phyloP scores from a whole-genome alignment of 306 rosid genomes.

The Quercus glauca region DNA sequence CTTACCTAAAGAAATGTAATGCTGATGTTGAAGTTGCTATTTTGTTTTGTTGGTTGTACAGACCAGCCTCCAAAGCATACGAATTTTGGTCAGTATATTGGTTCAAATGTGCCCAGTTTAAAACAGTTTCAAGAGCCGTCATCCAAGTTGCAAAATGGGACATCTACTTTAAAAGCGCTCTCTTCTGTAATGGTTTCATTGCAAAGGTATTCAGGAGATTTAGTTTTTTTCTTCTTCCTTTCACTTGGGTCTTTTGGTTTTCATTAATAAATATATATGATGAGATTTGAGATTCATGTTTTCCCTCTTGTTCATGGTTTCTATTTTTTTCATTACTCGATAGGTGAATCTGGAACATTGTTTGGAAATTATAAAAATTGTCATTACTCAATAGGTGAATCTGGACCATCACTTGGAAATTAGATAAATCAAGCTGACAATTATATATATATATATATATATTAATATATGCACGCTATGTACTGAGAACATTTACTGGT shows the following conservation, averaged over 20 bases:
- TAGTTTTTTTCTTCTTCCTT: neutral
- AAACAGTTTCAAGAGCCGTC: slow-evolving; percentile 47
- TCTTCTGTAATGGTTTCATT: slow-evolving; percentile 68
- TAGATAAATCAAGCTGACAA: neutral
- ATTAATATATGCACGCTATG: neutral
- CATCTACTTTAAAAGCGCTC: slow-evolving; percentile 57
- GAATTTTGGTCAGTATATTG: slow-evolving; percentile 64
- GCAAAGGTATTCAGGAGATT: slow-evolving; percentile 57
- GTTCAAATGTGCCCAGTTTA: slow-evolving; percentile 65
- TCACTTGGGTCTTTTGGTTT: neutral
- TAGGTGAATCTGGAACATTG: neutral
- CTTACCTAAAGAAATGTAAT: slow-evolving; percentile 2
- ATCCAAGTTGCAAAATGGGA: slow-evolving; percentile 47
- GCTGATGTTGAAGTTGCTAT: slow-evolving; percentile 8
- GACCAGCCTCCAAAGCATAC: slow-evolving; percentile 64
- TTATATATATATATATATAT: neutral
- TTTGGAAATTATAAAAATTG: neutral
- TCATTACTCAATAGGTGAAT: neutral
- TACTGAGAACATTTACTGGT: neutral
- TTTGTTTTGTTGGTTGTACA: slow-evolving; percentile 48
- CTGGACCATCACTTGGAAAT: neutral
- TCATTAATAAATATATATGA: neutral
- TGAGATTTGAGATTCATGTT: slow-evolving; percentile 12
- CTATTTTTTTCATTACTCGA: neutral
- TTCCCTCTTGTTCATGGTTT: neutral